Evolutionary conservation across 2,329 filamentous ascomycete species (phyloP).

Genomic region (Clonostachys solani): DNA sequence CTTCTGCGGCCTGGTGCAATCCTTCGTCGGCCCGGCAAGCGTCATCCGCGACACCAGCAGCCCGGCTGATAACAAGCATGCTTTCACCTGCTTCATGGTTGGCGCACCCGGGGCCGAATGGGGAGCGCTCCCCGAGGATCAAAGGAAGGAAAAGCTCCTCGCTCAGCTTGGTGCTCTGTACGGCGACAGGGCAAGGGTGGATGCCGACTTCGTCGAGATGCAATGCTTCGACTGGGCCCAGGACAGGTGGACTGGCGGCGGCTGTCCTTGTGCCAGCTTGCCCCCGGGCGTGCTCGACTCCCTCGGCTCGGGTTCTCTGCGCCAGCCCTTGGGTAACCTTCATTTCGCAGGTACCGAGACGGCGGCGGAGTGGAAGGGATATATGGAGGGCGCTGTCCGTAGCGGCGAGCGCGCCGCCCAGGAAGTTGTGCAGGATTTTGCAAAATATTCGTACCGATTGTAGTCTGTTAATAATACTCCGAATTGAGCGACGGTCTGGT

Average conservation of each 20-base stretch:
- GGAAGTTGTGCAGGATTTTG: not conserved
- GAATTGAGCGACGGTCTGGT: too few species aligned
- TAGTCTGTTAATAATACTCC: too few species aligned
- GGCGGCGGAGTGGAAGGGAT: slow-evolving; percentile 42
- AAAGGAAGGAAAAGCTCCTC: slow-evolving; percentile 14
- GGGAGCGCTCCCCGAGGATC: slow-evolving; percentile 11
- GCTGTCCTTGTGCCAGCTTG: slow-evolving; percentile 30
- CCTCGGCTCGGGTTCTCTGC: slow-evolving; percentile 21
- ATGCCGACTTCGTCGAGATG: slow-evolving; percentile 21
- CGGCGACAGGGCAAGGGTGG: slow-evolving; percentile 3
- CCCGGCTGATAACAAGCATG: slow-evolving; percentile 17
- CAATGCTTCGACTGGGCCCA: slow-evolving; percentile 28
- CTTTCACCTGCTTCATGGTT: slow-evolving; percentile 33
- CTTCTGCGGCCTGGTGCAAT: slow-evolving; percentile 39
- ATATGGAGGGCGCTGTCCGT: slow-evolving; percentile 44
- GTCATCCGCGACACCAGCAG: slow-evolving; percentile 38
- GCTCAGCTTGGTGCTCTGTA: slow-evolving; percentile 18
- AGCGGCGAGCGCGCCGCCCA: not conserved
- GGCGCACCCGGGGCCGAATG: slow-evolving; percentile 26
- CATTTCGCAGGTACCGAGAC: slow-evolving; percentile 48
- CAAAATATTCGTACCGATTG: not conserved
- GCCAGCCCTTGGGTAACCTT: slow-evolving; percentile 27
- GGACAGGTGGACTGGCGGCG: slow-evolving; percentile 28
- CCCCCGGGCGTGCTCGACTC: slow-evolving; percentile 29
- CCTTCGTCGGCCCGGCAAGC: slow-evolving; percentile 36